Base-by-base conservation (phyloP, 2,329 filamentous ascomycete genomes). In the Cadophora gregata region DNA sequence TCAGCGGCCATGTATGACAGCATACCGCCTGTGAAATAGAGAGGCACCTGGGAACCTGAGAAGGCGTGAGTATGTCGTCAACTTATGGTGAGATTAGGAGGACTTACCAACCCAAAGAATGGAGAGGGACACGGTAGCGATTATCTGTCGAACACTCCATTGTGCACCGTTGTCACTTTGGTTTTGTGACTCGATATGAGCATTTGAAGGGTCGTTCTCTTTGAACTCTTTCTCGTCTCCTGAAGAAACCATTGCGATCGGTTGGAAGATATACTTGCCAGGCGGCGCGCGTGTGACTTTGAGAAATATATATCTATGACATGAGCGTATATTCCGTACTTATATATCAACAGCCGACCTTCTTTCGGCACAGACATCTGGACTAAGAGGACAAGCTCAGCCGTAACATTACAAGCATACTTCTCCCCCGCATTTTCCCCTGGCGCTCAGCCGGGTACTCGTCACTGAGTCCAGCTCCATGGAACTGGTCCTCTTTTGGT, bases 211-310 rank as follows among this genome's bases (percentile, higher is more conserved):
- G 9, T 48, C 45, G n/a, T 48, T 48, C 21, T 48, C 7, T 8
- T 48, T 48, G 45, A 48, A 48, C 45, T 48, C 45, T 24, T 48
- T 48, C 45, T 48, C 45, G n/a, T 24, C 45, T 24, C 16, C 45
- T 24, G 45, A 48, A 48, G 45, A 48, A 6, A 48, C 45, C 45
- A 48, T 48, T 24, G n/a, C 21, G 45, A 48, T 24, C 7, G 8
- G 45, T 21, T 24, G 7, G 6, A 24, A 24, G 6, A 24, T 33
- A 10, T 33, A 33, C 10, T 33, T 33, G 31, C 31, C 10, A 5
- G 10, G 10, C 5, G 31, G 10, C 5, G 31, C 5, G 31, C 5
- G 5, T 33, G 5, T 33, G 31, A 33, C 31, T 33, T 33, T 33
- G 31, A 33, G 31, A 33, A 10, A 10, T 14, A 7, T 38, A 38